Evolutionary conservation across 306 rosid species (phyloP).

Genomic region (Sesbania bispinosa): DNA sequence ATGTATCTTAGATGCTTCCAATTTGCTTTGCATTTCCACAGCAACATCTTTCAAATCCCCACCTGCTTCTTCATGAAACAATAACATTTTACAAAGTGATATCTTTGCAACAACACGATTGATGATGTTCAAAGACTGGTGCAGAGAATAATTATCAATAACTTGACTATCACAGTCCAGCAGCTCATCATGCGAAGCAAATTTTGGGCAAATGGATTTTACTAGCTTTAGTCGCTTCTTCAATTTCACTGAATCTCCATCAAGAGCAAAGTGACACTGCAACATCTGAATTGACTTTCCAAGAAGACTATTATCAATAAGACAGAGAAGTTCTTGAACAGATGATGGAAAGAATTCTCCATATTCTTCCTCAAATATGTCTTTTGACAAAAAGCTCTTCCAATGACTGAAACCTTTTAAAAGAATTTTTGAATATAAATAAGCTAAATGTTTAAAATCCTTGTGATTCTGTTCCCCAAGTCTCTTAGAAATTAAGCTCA

Average conservation of each 20-base stretch:
- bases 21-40: conserved; percentile 30
- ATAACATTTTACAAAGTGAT: conserved; percentile 56
- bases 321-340: conserved; percentile 50
- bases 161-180: conserved; percentile 50
- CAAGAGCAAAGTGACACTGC: conserved; percentile 50
- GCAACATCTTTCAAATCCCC: conserved; percentile 32
- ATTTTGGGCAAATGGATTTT: conserved; percentile 47
- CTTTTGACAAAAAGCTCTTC: conserved; percentile 60
- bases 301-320: conserved; percentile 68
- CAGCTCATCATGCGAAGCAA: conserved; percentile 44
- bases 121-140: conserved; percentile 51
- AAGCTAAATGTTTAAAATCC: conserved; percentile 41
- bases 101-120: conserved; percentile 62
- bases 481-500: conserved; percentile 48
- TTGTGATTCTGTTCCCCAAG: conserved; percentile 35
- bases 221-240: conserved; percentile 59
- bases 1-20: conserved; percentile 42
- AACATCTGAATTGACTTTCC: conserved; percentile 69
- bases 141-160: conserved; percentile 41
- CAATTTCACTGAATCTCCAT: conserved; percentile 47
- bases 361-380: conserved; percentile 66
- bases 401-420: conserved; percentile 61
- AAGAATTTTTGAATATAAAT: conserved; percentile 61
- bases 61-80: conserved; percentile 50
- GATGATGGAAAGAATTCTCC: conserved; percentile 59